phyloP scores from a whole-genome alignment of 208 protist genomes.

The Entamoeba invadens region DNA sequence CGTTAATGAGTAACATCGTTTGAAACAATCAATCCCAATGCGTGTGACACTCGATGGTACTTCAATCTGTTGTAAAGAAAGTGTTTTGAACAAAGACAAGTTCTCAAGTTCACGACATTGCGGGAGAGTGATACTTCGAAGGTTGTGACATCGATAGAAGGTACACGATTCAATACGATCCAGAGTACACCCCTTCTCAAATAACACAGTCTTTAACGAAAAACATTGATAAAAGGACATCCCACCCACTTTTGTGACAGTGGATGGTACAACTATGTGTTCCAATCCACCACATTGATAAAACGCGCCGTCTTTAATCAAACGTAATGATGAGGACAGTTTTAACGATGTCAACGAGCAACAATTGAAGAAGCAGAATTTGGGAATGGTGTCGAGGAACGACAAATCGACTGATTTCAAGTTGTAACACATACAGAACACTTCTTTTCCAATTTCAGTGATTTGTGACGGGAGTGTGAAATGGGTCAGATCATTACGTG shows the following conservation, averaged over 20 bases:
- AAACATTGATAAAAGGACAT: background rate
- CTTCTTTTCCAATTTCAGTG: background rate
- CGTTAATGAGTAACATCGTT: background rate
- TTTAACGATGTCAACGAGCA: background rate
- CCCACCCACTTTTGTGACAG: background rate
- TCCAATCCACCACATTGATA: background rate
- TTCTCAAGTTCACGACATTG: background rate
- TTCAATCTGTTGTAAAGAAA: background rate
- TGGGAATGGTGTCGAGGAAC: background rate
- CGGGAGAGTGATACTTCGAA: background rate
- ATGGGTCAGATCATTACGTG: no score
- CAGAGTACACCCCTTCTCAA: background rate
- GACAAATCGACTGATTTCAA: background rate
- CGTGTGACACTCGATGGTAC: background rate
- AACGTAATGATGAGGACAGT: background rate
- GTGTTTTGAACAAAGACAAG: background rate
- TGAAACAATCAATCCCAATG: background rate
- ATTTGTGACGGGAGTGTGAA: background rate
- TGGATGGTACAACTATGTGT: background rate
- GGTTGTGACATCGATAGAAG: background rate
- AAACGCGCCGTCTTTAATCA: background rate
- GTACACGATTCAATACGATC: background rate
- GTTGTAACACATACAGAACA: background rate
- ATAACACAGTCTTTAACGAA: background rate
- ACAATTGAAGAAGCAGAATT: background rate